phyloP scores from a whole-genome alignment of 1,139 yeast genomes.

The Komagataea norvegica region DNA sequence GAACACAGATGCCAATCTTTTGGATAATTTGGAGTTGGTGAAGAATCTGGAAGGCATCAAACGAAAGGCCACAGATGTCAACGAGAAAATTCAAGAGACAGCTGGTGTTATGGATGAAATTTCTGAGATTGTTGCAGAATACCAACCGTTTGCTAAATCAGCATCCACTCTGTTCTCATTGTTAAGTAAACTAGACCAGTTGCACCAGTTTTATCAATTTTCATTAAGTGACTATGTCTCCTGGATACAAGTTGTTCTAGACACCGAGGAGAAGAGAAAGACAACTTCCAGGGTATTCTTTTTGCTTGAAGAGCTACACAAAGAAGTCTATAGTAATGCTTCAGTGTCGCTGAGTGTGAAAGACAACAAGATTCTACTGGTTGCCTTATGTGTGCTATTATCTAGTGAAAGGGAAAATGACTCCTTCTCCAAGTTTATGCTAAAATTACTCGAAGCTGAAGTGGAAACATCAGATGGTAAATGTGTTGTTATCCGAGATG shows the following conservation, averaged over 20 bases:
- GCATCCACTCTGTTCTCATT: slow-evolving; percentile 48
- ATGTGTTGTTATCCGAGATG: slow-evolving; percentile 5
- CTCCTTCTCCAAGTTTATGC: slow-evolving; percentile 10
- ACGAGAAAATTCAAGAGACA: slow-evolving; percentile 50
- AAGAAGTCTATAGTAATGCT: slow-evolving; percentile 41
- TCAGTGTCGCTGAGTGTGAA: slow-evolving; percentile 46
- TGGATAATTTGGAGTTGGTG: slow-evolving; percentile 63
- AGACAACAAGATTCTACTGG: slow-evolving; percentile 46
- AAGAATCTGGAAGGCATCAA: slow-evolving; percentile 63
- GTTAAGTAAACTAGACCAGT: slow-evolving; percentile 37
- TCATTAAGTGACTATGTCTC: slow-evolving; percentile 45
- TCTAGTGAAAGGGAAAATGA: slow-evolving; percentile 19
- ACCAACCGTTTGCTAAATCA: slow-evolving; percentile 50
- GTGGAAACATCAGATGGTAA: slow-evolving; percentile 7
- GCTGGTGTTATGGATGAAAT: slow-evolving; percentile 49
- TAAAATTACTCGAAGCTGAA: slow-evolving; percentile 10
- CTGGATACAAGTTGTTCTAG: slow-evolving; percentile 40
- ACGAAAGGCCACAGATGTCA: slow-evolving; percentile 52
- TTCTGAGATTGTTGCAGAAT: slow-evolving; percentile 43
- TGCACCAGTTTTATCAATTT: slow-evolving; percentile 55
- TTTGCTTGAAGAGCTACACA: slow-evolving; percentile 38
- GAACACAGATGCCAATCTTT: slow-evolving; percentile 55
- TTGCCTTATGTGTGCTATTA: slow-evolving; percentile 33
- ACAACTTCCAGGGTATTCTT: slow-evolving; percentile 24
- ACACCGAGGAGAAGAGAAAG: slow-evolving; percentile 6